These are phyloP conservation scores for Chlamydomonas sphaeroides DNA, from an alignment of 139 green algal genomes.

Conservation along the genomic window DNA sequence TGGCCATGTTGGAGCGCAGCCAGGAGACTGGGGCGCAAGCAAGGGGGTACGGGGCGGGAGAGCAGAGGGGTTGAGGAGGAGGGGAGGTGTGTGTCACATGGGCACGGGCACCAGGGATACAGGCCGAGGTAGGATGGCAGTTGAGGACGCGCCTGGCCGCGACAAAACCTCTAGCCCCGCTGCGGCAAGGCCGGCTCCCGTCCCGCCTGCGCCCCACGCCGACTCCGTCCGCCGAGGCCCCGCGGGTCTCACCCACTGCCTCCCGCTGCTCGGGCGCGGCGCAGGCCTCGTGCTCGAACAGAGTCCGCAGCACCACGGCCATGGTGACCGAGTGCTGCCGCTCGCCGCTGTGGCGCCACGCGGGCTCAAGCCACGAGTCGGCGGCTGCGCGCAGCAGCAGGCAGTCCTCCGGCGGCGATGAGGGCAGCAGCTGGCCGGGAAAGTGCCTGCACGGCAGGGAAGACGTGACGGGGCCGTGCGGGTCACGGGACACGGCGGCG, in stretches of 20 bases:
- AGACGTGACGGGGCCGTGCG: no score
- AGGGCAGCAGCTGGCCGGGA: slow-evolving; percentile 12
- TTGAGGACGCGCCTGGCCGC: no score
- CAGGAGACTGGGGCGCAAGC: slow-evolving; percentile 6
- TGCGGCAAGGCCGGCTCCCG: no score
- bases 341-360: slow-evolving; percentile 26
- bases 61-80: no score
- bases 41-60: no score
- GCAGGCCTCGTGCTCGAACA: slow-evolving; percentile 12
- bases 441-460: slow-evolving; percentile 13
- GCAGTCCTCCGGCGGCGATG: neutral
- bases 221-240: no score
- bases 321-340: slow-evolving; percentile 12
- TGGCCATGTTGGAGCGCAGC: slow-evolving; percentile 19
- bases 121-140: no score
- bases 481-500: no score
- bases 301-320: slow-evolving; percentile 23
- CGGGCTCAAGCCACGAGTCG: slow-evolving; percentile 1
- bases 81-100: no score
- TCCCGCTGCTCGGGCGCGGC: neutral
- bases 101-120: no score
- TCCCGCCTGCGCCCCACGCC: no score
- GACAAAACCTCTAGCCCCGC: no score
- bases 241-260: slow-evolving; percentile 4
- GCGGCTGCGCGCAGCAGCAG: slow-evolving; percentile 1